Evolutionary conservation across 352 stramenopile genomes (phyloP), one percentile per base, ranked within the genome.

Genomic region (Globisporangium abappressorium): DNA sequence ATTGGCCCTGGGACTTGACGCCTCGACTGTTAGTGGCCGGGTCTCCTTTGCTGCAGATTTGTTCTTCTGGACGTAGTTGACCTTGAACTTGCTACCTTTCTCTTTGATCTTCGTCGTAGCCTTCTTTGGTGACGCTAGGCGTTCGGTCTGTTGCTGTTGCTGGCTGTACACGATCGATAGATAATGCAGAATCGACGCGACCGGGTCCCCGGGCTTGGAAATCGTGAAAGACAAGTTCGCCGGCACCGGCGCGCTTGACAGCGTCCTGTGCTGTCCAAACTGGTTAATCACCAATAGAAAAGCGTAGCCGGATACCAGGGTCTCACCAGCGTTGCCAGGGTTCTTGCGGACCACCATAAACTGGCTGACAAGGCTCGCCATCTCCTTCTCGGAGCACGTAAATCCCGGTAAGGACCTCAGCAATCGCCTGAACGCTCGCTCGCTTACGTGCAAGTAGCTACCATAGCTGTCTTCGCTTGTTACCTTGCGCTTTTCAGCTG

Each of bases 101-200:
- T 18, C 24, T n/a, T n/a, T 33, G 24, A 30, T 18, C 36, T 20
- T 58, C n/a, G 30, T 26, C 2, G 49, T 69, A 36, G 30, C 53
- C 30, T 43, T 79, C 41, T 33, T 34, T 26, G 22, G 12, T 9
- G 38, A 59, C 7, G 11, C 11, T 2, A 33, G 22, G 1, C 15
- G 54, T 26, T 57, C 26, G 1, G 6, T 41, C 11, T 47, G 53
- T 11, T 67, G 61, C 28, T 69, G 62, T 18, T 82, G 67, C 5
- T 78, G 62, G 18, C 69, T 36, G 55, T 80, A 66, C 2, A 81
- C 51, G 34, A 90, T 64, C 20, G 73, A 69, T 7, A 90, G 70
- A 68, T 87, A 90, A 56, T 85, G 77, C 24, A 90, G 66, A 63
- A 91, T 77, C 3, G 72, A 73, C 0, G 74, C 70, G 9, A 81